Base-by-base conservation (phyloP, 441 rosid species). In the Populus trichocarpa region DNA sequence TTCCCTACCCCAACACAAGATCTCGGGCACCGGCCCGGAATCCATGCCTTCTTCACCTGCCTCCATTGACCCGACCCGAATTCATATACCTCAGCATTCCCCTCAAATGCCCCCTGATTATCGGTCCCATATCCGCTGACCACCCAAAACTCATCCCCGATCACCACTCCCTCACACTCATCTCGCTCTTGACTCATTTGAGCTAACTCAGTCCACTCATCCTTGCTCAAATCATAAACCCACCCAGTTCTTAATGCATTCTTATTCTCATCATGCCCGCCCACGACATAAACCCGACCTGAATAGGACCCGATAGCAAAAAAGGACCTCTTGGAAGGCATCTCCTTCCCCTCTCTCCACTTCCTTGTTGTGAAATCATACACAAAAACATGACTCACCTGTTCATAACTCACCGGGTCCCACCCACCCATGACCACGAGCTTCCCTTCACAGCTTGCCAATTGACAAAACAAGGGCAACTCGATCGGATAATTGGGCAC, bases 41-140 rank as follows among this genome's bases (percentile, higher is more conserved):
- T 74, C 94, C 91, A 90, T 13, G 79, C 87, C 5, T 72, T 78
- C 36, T 85, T 87, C 5, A 74, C 82, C 69, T 72, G 83, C 69
- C 78, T 76, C 92, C 92, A 89, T 74, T 78, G 53, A 61, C 87
- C 82, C 16, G 78, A 18, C 73, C 35, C 85, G 10, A 72, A 32
- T 3, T 80, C 83, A 18, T 78, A 50, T 13, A 67, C 73, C 79
- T 90, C 89, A 0, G 84, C 89, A 68, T 86, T 85, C 12, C 69
- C 82, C 18, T 86, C 90, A 10, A 88, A 87, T 36, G 28, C 53
- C 0, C 95, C 92, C 65, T 88, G 91, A 6, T 73, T 76, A 67
- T 87, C 87, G 2, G 90, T 89, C 70, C 73, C 73, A 73, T 88
- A 89, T 40, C 93, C 90, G 32, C 95, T 85, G 11, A 91, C 90